Evolutionary conservation across 2,329 filamentous ascomycete genomes (phyloP).

Genomic region (Pseudogymnoascus sp.): DNA sequence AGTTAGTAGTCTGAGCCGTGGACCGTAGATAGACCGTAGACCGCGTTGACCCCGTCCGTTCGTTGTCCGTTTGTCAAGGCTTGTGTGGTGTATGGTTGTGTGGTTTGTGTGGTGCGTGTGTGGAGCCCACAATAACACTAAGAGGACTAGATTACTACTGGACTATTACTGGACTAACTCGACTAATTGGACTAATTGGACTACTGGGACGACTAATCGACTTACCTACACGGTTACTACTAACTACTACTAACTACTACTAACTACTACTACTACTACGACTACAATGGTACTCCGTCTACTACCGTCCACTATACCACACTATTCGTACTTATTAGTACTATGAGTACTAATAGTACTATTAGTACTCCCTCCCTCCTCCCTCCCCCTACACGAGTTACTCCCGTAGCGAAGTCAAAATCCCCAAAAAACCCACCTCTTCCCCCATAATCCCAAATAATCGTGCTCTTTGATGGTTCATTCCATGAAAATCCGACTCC

Average conservation of each 20-base stretch:
- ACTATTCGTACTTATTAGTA: background rate
- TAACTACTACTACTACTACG: background rate
- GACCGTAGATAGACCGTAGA: background rate
- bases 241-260: background rate
- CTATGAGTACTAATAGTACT: background rate
- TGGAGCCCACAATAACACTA: background rate
- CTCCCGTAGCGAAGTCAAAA: conserved; percentile 2
- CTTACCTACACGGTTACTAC: background rate
- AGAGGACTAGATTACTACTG: background rate
- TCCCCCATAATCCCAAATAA: conserved; percentile 3
- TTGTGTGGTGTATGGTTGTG: background rate
- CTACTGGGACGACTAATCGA: background rate
- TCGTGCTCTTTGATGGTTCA: conserved; percentile 1
- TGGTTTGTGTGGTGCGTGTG: background rate
- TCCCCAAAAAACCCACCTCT: background rate
- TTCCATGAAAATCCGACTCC: background rate
- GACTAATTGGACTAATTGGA: background rate
- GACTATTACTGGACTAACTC: background rate
- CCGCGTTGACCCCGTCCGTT: background rate
- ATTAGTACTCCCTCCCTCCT: too few species aligned
- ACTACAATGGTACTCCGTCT: background rate
- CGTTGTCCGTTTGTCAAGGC: background rate
- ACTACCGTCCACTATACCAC: background rate
- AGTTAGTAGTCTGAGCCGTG: background rate
- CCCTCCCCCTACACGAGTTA: background rate